These are phyloP conservation scores for Stemphylium vesicarium DNA, from an alignment of 2,329 filamentous ascomycete genomes.

Conservation along the genomic window DNA sequence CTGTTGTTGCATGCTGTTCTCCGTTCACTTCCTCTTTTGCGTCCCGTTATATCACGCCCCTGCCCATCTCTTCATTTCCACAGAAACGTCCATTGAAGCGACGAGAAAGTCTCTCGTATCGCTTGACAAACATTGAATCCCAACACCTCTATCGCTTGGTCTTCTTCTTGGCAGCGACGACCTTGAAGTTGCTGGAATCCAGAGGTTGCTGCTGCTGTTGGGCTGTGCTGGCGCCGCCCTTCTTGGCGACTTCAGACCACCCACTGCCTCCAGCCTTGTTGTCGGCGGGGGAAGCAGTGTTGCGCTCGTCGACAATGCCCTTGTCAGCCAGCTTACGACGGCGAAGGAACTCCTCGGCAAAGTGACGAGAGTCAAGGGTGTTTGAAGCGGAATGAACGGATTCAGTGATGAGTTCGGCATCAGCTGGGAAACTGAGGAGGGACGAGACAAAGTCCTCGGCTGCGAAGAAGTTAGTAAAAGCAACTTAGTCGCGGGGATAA, in stretches of 20 bases:
- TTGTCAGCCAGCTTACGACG: conserved; percentile 93
- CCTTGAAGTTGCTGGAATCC: conserved; percentile 76
- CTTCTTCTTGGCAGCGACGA: conserved; percentile 93
- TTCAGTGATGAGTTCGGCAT: conserved; percentile 84
- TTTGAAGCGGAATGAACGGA: conserved; percentile 85
- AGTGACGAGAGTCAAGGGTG: conserved; percentile 90
- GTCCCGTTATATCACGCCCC: too few species aligned
- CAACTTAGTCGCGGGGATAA: background rate
- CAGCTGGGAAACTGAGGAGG: conserved; percentile 76
- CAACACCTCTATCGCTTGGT: conserved; percentile 53
- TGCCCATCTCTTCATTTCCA: too few species aligned
- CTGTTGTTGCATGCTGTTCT: too few species aligned
- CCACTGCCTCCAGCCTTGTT: conserved; percentile 64
- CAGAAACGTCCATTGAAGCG: background rate
- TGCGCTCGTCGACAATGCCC: conserved; percentile 78
- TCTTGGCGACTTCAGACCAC: conserved; percentile 98
- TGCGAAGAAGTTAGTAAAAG: conserved; percentile 46
- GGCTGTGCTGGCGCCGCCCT: conserved; percentile 69
- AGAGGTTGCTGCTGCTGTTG: conserved; percentile 47
- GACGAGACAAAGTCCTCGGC: conserved; percentile 81
- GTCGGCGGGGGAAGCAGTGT: conserved; percentile 58
- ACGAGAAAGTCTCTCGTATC: background rate
- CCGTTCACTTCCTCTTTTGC: too few species aligned
- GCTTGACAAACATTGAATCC: background rate
- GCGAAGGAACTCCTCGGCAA: conserved; percentile 91